phyloP scores from a whole-genome alignment of 768 basidiomycete genomes.

The Hygrocybe coccinea region DNA sequence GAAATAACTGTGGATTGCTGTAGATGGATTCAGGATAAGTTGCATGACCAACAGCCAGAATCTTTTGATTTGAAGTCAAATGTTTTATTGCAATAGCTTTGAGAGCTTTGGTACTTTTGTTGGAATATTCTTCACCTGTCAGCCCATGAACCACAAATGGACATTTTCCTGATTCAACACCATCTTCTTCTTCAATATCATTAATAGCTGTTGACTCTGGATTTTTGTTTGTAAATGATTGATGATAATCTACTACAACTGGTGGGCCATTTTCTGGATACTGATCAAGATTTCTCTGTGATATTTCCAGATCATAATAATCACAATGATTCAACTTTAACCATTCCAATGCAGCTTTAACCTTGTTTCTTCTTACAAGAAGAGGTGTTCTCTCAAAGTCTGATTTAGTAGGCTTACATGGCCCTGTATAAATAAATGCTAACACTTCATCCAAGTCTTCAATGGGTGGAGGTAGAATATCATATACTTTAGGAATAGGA shows the following conservation, averaged over 20 bases:
- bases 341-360: neutral
- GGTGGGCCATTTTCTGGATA: conserved; percentile 13
- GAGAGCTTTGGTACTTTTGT: conserved; percentile 8
- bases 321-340: neutral
- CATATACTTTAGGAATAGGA: conserved; percentile 14
- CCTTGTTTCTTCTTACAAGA: conserved; percentile 20
- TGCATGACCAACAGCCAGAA: conserved; percentile 19
- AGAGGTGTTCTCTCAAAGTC: conserved; percentile 19
- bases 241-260: conserved; percentile 16
- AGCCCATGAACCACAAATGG: conserved; percentile 28
- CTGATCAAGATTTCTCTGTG: conserved; percentile 10
- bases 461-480: conserved; percentile 16
- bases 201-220: conserved; percentile 9
- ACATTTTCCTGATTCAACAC: conserved; percentile 19
- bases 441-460: conserved; percentile 19
- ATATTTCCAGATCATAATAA: conserved; percentile 17
- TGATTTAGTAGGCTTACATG: conserved; percentile 7
- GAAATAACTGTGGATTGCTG: conserved; percentile 26
- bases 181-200: conserved; percentile 20
- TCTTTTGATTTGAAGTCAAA: conserved; percentile 11
- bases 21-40: conserved; percentile 15
- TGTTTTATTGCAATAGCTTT: conserved; percentile 16
- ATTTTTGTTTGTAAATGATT: conserved; percentile 4
- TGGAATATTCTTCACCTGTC: conserved; percentile 14
- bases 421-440: neutral